Evolutionary conservation across 768 basidiomycete species (phyloP).

Genomic region (Mycena leptocephala): DNA sequence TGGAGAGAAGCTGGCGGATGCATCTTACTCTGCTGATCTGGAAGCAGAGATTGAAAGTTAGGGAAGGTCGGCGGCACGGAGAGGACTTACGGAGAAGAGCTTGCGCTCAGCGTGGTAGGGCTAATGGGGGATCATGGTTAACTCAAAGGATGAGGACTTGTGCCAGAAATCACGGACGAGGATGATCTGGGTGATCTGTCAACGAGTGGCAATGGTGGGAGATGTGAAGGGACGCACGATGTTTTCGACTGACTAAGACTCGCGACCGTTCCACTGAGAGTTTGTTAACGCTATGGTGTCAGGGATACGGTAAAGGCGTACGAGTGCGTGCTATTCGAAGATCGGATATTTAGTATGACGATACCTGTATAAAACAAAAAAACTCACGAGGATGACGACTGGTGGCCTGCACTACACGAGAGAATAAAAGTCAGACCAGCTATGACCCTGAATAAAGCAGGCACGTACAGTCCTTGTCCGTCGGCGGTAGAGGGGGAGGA

Average conservation of each 20-base stretch:
- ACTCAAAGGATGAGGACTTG: neutral
- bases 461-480: neutral
- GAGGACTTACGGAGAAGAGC: constrained; percentile 1
- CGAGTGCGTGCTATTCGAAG: neutral
- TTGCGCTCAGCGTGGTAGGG: neutral
- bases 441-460: neutral
- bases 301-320: neutral
- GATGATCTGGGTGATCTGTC: neutral
- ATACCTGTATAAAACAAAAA: neutral
- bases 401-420: neutral
- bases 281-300: neutral
- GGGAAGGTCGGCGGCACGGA: neutral
- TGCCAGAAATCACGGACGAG: neutral
- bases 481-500: neutral
- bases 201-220: neutral
- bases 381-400: constrained; percentile 15
- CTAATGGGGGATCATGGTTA: neutral
- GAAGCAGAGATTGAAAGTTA: neutral
- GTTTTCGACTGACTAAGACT: neutral
- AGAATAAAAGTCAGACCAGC: neutral
- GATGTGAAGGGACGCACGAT: neutral
- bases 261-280: neutral
- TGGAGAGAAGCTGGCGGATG: neutral
- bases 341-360: neutral
- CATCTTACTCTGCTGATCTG: constrained; percentile 1